Evolutionary conservation across 2,329 filamentous ascomycete genomes (phyloP).

Genomic region (Chaetomium globosum): DNA sequence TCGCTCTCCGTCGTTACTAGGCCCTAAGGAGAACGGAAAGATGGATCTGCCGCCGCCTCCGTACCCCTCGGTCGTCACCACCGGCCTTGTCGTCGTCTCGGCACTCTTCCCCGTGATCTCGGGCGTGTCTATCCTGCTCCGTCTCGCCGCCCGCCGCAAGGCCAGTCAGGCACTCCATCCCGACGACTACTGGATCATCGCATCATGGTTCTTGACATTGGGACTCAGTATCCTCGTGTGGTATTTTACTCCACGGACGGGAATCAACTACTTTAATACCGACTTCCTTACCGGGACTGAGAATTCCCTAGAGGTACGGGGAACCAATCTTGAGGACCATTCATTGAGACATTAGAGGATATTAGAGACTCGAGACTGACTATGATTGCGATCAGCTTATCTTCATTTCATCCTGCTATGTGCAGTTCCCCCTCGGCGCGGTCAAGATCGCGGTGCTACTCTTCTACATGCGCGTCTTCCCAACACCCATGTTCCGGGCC

Average conservation of each 20-base stretch:
- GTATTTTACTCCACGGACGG: background rate
- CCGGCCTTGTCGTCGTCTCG: background rate
- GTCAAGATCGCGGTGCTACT: conserved; percentile 1
- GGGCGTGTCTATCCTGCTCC: background rate
- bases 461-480: background rate
- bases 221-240: background rate
- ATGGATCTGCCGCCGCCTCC: background rate
- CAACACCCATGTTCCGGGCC: background rate
- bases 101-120: background rate
- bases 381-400: background rate
- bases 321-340: background rate
- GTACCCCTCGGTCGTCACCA: background rate
- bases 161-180: background rate
- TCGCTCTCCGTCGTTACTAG: background rate
- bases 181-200: conserved; percentile 4
- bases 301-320: background rate
- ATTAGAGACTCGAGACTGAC: background rate
- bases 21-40: background rate
- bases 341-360: background rate
- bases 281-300: background rate
- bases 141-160: conserved; percentile 3
- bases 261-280: background rate
- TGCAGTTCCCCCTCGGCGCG: background rate
- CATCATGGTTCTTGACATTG: background rate
- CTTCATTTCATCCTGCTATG: background rate